phyloP scores from a whole-genome alignment of 345 rosid genomes.

The Limnanthes douglasii region DNA sequence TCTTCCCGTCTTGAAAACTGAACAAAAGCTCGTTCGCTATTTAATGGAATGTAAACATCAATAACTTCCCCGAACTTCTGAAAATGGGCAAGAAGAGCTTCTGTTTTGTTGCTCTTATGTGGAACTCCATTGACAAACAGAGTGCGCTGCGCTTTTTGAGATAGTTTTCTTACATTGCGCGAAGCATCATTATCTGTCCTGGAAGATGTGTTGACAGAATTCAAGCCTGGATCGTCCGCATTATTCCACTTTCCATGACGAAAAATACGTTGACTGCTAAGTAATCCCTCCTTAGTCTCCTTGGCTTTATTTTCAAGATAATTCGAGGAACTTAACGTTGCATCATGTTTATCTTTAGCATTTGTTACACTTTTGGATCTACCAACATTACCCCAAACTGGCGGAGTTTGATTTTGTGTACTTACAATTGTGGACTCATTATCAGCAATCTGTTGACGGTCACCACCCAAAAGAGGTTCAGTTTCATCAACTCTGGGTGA shows the following conservation, averaged over 20 bases:
- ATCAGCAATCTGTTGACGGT: slow-evolving; percentile 26
- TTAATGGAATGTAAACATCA: slow-evolving; percentile 71
- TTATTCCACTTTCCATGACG: slow-evolving; percentile 33
- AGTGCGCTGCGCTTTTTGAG: slow-evolving; percentile 77
- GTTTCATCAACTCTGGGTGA: slow-evolving; percentile 42
- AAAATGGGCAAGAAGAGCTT: slow-evolving; percentile 84
- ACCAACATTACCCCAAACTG: slow-evolving; percentile 73
- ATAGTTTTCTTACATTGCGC: slow-evolving; percentile 32
- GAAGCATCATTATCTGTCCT: slow-evolving; percentile 26
- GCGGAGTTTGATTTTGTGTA: slow-evolving; percentile 25
- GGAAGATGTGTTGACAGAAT: slow-evolving; percentile 18
- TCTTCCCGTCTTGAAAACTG: slow-evolving; percentile 92
- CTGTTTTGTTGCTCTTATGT: slow-evolving; percentile 57
- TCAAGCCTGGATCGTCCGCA: slow-evolving; percentile 22
- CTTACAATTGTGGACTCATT: slow-evolving; percentile 22
- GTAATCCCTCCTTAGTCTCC: slow-evolving; percentile 26
- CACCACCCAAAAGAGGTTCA: slow-evolving; percentile 31
- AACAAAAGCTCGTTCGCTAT: slow-evolving; percentile 81
- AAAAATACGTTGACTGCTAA: slow-evolving; percentile 19
- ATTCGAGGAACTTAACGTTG: slow-evolving; percentile 20
- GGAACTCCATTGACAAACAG: slow-evolving; percentile 85
- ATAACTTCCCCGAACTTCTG: slow-evolving; percentile 79
- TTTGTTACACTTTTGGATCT: slow-evolving; percentile 27
- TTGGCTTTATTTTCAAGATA: slow-evolving; percentile 35
- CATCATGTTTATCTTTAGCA: slow-evolving; percentile 41